These are phyloP conservation scores for Lathyrus aphaca DNA, from an alignment of 306 rosid genomes.

Conservation along the genomic window DNA sequence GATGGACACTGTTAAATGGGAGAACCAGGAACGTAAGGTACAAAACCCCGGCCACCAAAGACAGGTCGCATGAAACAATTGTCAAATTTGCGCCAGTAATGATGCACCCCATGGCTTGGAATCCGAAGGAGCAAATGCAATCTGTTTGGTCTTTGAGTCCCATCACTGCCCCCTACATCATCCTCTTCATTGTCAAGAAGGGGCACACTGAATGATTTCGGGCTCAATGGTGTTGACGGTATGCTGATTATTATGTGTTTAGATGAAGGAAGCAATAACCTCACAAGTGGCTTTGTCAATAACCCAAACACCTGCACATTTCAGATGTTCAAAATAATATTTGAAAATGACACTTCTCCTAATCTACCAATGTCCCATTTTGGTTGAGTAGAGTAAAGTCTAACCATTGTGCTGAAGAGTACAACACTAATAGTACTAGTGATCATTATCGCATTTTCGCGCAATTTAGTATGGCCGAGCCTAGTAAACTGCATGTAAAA, in stretches of 20 bases:
- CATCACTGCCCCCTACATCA: slow-evolving; percentile 45
- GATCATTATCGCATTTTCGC: slow-evolving; percentile 83
- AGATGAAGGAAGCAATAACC: slow-evolving; percentile 74
- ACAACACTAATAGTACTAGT: slow-evolving; percentile 97
- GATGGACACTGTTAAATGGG: slow-evolving; percentile 62
- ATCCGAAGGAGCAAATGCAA: slow-evolving; percentile 63
- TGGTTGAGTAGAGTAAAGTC: slow-evolving; percentile 34
- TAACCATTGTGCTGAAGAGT: slow-evolving; percentile 97
- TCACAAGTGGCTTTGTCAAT: slow-evolving; percentile 91
- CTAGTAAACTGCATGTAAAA: slow-evolving; percentile 71
- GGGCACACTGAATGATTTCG: slow-evolving; percentile 67
- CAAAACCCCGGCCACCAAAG: slow-evolving; percentile 95
- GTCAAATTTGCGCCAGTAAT: slow-evolving; percentile 87
- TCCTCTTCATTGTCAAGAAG: slow-evolving; percentile 57
- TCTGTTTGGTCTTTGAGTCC: slow-evolving; percentile 45
- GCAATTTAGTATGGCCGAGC: slow-evolving; percentile 71
- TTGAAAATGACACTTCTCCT: slow-evolving; percentile 24
- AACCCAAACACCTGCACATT: slow-evolving; percentile 84
- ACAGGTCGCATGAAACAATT: slow-evolving; percentile 87
- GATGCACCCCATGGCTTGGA: slow-evolving; percentile 72
- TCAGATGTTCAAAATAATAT: slow-evolving; percentile 28
- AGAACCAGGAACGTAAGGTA: slow-evolving; percentile 79
- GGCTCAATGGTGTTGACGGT: slow-evolving; percentile 66
- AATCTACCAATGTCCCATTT: slow-evolving; percentile 2
- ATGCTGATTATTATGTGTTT: slow-evolving; percentile 45